Percentiles rank a stretch among this genome's conserved stretches.
Conservation (phyloP, 352 stramenopile genomes). For the Elongisporangium senticosum region DNA sequence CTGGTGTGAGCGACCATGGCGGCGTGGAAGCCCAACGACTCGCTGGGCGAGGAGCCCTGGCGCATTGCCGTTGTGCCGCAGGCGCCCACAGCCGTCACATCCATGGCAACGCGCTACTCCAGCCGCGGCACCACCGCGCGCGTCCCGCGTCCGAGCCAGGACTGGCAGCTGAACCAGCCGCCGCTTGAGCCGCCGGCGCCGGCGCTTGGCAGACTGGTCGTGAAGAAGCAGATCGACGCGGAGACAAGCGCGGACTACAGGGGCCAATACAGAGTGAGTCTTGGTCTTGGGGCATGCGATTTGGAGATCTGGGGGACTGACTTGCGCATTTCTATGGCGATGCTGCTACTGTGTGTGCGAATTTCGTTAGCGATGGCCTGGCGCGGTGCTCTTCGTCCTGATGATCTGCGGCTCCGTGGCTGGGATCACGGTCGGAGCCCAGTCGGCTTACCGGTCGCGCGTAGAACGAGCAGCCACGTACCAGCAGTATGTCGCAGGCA, state of each 20-base stretch:
- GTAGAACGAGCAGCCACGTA: slow-evolving; percentile 20
- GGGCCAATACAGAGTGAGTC: slow-evolving; percentile 31
- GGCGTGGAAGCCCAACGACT: no score
- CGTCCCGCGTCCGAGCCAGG: no score
- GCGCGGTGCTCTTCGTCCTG: slow-evolving; percentile 42
- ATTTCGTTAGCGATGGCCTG: slow-evolving; percentile 45
- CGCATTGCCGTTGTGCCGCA: no score
- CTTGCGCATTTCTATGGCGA: slow-evolving; percentile 13
- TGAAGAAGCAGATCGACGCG: slow-evolving; percentile 21
- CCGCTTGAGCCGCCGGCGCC: no score
- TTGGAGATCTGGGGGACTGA: background rate
- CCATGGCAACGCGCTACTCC: no score
- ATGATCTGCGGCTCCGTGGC: slow-evolving; percentile 22
- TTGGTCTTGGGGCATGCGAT: background rate
- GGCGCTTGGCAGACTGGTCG: slow-evolving; percentile 6
- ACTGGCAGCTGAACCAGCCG: no score
- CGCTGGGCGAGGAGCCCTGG: no score
- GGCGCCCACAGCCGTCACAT: no score
- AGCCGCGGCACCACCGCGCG: no score
- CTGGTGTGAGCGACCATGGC: no score
- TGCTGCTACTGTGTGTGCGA: slow-evolving; percentile 1
- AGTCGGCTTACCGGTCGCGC: slow-evolving; percentile 21
- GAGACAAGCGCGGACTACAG: slow-evolving; percentile 32
- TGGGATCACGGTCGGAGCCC: slow-evolving; percentile 31
- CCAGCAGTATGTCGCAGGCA: slow-evolving; percentile 25